A percentile compares a stretch with the other conserved stretches of the same genome.
Conservation (phyloP, 2,329 filamentous ascomycete genomes). For the Ascosphaera aggregata region DNA sequence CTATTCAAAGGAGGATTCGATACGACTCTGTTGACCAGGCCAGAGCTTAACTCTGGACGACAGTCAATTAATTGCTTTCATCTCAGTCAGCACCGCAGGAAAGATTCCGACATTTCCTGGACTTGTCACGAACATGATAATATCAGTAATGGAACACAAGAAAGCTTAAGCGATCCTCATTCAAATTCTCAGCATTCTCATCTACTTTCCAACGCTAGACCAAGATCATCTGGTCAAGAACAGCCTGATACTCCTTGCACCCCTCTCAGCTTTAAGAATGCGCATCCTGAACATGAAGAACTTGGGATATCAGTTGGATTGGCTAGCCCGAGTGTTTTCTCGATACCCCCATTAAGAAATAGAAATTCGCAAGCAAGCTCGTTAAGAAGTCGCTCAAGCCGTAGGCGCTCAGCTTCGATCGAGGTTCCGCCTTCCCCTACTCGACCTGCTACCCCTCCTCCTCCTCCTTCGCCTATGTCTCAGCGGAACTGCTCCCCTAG, state of each 20-base stretch:
- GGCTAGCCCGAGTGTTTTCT: not conserved
- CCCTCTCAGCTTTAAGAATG: not conserved
- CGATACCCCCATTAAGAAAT: not conserved
- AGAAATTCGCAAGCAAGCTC: not conserved
- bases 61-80: not conserved
- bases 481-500: not conserved
- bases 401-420: not conserved
- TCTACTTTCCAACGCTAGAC: not conserved
- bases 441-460: not conserved
- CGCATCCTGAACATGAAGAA: not conserved
- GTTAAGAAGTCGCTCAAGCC: not conserved
- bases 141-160: not conserved
- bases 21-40: slow-evolving; percentile 3
- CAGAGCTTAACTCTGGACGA: not conserved
- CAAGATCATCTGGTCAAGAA: not conserved
- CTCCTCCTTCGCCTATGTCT: not conserved
- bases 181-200: not conserved
- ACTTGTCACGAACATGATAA: not conserved
- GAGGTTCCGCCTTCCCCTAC: not conserved
- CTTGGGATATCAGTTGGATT: not conserved
- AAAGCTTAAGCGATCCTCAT: not conserved
- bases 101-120: not conserved
- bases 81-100: not conserved
- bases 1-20: slow-evolving; percentile 15
- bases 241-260: not conserved